Percentiles rank a stretch among this genome's conserved stretches.
phyloP scores from a whole-genome alignment of 2,329 filamentous ascomycete genomes.

The Verticillium klebahnii region DNA sequence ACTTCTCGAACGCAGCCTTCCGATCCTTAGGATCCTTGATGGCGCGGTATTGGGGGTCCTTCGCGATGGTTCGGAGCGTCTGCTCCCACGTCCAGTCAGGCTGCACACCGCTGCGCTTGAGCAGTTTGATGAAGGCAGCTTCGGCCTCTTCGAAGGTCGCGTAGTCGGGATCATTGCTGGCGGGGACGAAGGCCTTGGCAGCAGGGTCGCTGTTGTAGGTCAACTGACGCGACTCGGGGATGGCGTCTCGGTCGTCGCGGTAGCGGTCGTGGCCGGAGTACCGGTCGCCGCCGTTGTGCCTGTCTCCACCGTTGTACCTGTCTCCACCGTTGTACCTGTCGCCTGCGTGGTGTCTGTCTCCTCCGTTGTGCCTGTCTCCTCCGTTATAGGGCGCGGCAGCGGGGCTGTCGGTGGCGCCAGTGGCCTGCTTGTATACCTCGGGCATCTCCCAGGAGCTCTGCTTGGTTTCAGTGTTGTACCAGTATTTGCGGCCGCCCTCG shows the following conservation, averaged over 20 bases:
- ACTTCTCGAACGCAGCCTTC: slow-evolving; percentile 90
- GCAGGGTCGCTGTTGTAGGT: slow-evolving; percentile 52
- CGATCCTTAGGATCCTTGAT: slow-evolving; percentile 90
- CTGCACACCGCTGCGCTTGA: slow-evolving; percentile 80
- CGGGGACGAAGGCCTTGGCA: slow-evolving; percentile 56
- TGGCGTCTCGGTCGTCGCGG: slow-evolving; percentile 29
- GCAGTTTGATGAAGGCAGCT: slow-evolving; percentile 84
- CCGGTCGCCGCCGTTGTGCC: slow-evolving; percentile 29
- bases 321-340: slow-evolving; percentile 15
- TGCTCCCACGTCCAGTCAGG: slow-evolving; percentile 93
- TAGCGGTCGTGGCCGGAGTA: slow-evolving; percentile 28
- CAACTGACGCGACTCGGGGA: slow-evolving; percentile 54
- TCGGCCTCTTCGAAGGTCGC: slow-evolving; percentile 82
- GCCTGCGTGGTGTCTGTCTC: slow-evolving; percentile 9
- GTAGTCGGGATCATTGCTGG: slow-evolving; percentile 72
- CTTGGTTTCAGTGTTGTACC: slow-evolving; percentile 89
- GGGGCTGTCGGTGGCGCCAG: slow-evolving; percentile 52
- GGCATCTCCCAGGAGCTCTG: slow-evolving; percentile 95
- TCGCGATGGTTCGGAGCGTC: slow-evolving; percentile 78
- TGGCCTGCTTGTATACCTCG: slow-evolving; percentile 70
- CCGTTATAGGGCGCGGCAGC: slow-evolving; percentile 12
- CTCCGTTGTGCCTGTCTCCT: slow-evolving; percentile 14
- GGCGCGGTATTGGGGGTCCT: slow-evolving; percentile 87
- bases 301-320: slow-evolving; percentile 21
- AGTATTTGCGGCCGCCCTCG: slow-evolving; percentile 85